These are phyloP conservation scores for Orychophragmus violaceus DNA, from an alignment of 345 rosid genomes.

Conservation along the genomic window DNA sequence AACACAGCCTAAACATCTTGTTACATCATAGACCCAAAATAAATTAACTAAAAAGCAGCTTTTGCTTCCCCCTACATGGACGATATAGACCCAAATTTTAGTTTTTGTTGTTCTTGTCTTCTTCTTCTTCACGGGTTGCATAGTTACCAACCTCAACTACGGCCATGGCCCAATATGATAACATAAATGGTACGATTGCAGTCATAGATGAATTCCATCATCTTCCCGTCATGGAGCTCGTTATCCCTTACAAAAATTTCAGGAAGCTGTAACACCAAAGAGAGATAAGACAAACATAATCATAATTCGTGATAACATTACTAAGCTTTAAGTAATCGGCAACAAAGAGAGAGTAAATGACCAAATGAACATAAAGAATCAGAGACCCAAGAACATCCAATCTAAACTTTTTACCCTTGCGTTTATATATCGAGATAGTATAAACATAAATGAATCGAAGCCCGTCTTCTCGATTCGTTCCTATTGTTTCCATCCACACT, in stretches of 20 bases:
- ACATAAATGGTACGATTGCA: not conserved
- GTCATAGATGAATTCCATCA: conserved; percentile 15
- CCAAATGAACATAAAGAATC: no score
- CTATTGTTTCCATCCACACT: no score
- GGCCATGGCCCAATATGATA: not conserved
- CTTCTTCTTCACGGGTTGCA: not conserved
- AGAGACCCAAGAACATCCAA: no score
- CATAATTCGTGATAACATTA: no score
- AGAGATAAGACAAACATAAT: no score
- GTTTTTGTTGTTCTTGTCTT: not conserved
- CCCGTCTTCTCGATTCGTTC: no score
- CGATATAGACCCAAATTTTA: not conserved
- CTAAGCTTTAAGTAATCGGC: no score
- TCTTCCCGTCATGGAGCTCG: conserved; percentile 23
- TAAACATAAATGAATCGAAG: no score
- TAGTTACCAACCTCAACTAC: conserved; percentile 10
- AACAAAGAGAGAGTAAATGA: no score
- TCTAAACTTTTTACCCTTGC: no score
- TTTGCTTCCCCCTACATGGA: not conserved
- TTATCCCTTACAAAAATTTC: conserved; percentile 6
- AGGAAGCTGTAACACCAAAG: no score
- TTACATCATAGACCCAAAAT: not conserved
- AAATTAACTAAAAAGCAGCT: not conserved
- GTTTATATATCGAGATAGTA: no score
- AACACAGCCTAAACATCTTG: not conserved